A percentile compares a stretch with the other conserved stretches of the same genome.
Conservation (phyloP, 163 green algal genomes). For the Scenedesmus sp. region DNA sequence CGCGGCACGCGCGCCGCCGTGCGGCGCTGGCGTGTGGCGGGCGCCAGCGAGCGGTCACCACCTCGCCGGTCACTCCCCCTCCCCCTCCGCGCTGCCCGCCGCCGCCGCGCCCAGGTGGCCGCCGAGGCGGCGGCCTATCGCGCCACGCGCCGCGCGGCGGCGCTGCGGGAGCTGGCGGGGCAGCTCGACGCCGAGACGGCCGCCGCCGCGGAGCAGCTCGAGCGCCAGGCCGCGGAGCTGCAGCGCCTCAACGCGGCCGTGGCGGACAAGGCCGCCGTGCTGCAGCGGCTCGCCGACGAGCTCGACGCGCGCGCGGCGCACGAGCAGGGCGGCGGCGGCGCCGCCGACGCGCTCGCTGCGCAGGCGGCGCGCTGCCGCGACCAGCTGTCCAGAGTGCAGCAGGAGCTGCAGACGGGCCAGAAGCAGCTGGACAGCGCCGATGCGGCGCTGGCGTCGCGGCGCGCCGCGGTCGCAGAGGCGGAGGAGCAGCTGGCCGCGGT, state of each 20-base stretch:
- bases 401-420: constrained; percentile 14
- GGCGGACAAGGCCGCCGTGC: constrained; percentile 26
- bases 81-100: background rate
- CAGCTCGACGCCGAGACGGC: constrained; percentile 14
- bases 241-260: constrained; percentile 26
- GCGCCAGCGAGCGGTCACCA: background rate
- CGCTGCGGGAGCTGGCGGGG: constrained; percentile 6
- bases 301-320: background rate
- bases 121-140: constrained; percentile 16
- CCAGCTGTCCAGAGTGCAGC: constrained; percentile 24
- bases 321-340: background rate
- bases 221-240: constrained; percentile 36
- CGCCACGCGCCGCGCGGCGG: constrained; percentile 3
- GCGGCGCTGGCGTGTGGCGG: background rate
- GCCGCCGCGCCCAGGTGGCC: constrained; percentile 7
- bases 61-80: no score
- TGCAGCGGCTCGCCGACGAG: constrained; percentile 24
- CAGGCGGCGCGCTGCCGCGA: background rate
- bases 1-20: background rate
- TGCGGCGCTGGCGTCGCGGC: background rate
- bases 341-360: background rate
- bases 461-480: constrained; percentile 17
- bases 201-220: background rate
- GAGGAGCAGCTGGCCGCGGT: constrained; percentile 1
- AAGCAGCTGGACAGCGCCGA: constrained; percentile 31